Base-by-base conservation (phyloP, 169 alveolate species). In the Plasmodium falciparum region DNA sequence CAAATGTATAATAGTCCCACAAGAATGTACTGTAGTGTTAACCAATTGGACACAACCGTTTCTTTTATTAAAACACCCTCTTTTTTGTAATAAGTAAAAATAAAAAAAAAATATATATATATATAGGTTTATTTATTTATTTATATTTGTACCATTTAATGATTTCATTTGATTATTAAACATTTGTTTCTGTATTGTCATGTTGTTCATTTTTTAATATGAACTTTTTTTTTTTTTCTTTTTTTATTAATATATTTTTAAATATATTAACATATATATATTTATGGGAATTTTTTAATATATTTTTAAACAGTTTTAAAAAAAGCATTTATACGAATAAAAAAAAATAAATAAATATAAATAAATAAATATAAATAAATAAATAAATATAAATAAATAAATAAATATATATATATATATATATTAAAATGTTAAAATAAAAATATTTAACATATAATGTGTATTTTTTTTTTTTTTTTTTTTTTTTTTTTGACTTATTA, bases 21-120 rank as follows among this genome's bases (percentile, higher is more conserved):
- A 24, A 59, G 91, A 24, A 83, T 83, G 91, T 83, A 83, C 20
- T 69, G 83, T 33, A 58, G 71, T 39, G 52, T 83, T 29, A 83
- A 58, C 39, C 85, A 43, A 62, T n/a, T 69, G 11, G 73, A 70
- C 52, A 52, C 91, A 26, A 69, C 80, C 1, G 91, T 83, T 83
- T 83, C 91, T 26, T 83, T 83, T 69, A 63, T 83, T 33, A 67
- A 69, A 49, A 69, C 62, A 24, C 20, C 91, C 6, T 24, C 91
- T 20, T 69, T 54, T 56, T 83, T 83, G 73, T 83, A 50, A 83
- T 24, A 15, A 5, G 9, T 39, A 39, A 39, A 39, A 39, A 39
- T 39, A 39, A 5, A 39, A 0, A 39, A 39, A 39, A 39, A 6
- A 39, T 39, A 39, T 39, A 39, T 39, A 39, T 39, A 39, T 39